Percentiles rank a stretch among this genome's conserved stretches.
Conservation (phyloP, 306 rosid genomes). For the Crotalaria pallida region DNA sequence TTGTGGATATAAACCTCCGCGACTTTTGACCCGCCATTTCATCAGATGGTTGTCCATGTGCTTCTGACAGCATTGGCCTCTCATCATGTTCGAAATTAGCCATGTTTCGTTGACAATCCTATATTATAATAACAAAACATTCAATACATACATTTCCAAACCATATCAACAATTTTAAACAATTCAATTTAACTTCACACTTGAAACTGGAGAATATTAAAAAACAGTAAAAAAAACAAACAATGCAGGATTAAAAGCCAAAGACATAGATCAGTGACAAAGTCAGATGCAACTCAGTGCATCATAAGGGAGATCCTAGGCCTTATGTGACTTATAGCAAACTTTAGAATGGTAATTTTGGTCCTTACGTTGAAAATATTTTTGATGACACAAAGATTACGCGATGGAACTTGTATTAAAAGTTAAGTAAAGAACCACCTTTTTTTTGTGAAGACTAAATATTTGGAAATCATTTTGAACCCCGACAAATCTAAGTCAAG, state of each 20-base stretch:
- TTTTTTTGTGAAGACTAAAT: no score
- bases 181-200: not conserved
- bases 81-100: constrained; percentile 53
- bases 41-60: constrained; percentile 24
- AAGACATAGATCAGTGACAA: not conserved
- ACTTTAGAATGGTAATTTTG: not conserved
- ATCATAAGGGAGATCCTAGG: not conserved
- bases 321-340: not conserved
- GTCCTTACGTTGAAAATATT: not conserved
- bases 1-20: constrained; percentile 32
- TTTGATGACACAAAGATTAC: not conserved
- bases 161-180: not conserved
- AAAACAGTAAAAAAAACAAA: not conserved
- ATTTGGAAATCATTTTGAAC: no score
- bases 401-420: not conserved
- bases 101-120: constrained; percentile 41
- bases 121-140: not conserved
- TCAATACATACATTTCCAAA: not conserved
- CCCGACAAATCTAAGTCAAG: no score
- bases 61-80: constrained; percentile 52
- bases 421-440: not conserved
- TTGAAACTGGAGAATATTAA: not conserved
- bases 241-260: constrained; percentile 3
- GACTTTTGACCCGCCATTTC: constrained; percentile 28
- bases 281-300: constrained; percentile 6